A percentile compares a stretch with the other conserved stretches of the same genome.
phyloP scores from a whole-genome alignment of 331 rosid species.

The Quercus phellos region DNA sequence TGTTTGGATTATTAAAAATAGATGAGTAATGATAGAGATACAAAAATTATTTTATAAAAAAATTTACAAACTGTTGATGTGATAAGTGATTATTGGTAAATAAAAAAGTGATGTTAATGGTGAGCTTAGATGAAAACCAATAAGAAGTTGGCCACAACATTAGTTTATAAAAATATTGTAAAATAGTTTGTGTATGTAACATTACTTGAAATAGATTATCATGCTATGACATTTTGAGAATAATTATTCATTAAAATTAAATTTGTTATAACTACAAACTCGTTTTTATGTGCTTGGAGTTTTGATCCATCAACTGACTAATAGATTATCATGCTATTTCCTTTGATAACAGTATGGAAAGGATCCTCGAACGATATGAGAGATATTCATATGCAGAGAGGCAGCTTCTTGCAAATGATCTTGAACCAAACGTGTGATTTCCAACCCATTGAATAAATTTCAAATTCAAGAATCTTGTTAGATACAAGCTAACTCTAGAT shows the following conservation, averaged over 20 bases:
- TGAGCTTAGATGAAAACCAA: accelerated
- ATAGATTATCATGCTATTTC: background rate
- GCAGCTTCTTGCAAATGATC: conserved; percentile 40
- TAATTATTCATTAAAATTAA: background rate
- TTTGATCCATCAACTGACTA: background rate
- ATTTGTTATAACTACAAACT: background rate
- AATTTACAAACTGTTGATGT: accelerated
- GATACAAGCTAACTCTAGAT: background rate
- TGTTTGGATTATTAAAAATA: no score
- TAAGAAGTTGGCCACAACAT: no score
- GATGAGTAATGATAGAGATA: no score
- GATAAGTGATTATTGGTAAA: no score
- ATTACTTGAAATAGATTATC: no score
- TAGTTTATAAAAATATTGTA: no score
- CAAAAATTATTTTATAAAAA: no score
- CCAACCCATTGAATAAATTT: background rate
- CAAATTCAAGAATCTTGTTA: background rate
- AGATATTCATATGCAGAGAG: conserved; percentile 69
- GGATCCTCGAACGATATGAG: conserved; percentile 84
- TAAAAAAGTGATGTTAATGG: no score
- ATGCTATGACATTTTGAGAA: no score
- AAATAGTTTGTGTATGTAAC: no score
- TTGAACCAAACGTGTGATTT: conserved; percentile 40
- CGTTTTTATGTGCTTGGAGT: background rate
- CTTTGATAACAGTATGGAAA: conserved; percentile 60